Percentiles rank a stretch among this genome's conserved stretches.
Evolutionary conservation across 768 basidiomycete genomes (phyloP).

Genomic region (Suillus luteus): DNA sequence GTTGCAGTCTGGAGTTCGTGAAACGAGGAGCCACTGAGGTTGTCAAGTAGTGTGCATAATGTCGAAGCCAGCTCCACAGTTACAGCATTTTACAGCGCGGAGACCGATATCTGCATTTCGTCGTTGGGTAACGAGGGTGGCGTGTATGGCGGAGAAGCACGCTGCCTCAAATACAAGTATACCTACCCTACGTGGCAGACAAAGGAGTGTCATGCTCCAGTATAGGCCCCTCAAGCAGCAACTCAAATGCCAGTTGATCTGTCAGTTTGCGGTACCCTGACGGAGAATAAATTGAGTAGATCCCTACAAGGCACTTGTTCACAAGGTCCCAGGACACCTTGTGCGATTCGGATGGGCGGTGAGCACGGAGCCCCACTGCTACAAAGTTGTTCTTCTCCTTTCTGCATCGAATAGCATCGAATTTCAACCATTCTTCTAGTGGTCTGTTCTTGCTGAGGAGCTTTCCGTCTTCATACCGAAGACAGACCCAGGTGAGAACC

Average conservation of each 20-base stretch:
- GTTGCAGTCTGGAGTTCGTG: no score
- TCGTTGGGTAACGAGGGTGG: no score
- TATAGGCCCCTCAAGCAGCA: neutral
- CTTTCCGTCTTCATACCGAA: conserved; percentile 6
- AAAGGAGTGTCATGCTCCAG: no score
- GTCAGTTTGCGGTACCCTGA: neutral
- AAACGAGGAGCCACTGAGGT: no score
- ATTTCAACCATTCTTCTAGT: neutral
- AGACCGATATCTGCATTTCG: no score
- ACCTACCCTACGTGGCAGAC: no score
- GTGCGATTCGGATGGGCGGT: neutral
- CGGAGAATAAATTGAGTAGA: neutral
- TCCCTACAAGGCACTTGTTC: neutral
- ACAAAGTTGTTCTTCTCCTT: neutral
- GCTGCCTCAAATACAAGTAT: no score
- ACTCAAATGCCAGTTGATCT: neutral
- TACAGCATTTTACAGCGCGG: no score
- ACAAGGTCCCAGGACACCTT: neutral
- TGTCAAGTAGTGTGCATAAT: no score
- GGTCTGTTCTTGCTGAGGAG: neutral
- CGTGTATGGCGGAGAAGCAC: no score
- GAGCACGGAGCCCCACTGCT: neutral
- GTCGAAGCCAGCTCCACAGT: no score
- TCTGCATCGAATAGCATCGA: neutral
- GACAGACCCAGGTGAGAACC: conserved; percentile 6